Conservation (phyloP, 352 stramenopile genomes). For the Globisporangium echinulatum region DNA sequence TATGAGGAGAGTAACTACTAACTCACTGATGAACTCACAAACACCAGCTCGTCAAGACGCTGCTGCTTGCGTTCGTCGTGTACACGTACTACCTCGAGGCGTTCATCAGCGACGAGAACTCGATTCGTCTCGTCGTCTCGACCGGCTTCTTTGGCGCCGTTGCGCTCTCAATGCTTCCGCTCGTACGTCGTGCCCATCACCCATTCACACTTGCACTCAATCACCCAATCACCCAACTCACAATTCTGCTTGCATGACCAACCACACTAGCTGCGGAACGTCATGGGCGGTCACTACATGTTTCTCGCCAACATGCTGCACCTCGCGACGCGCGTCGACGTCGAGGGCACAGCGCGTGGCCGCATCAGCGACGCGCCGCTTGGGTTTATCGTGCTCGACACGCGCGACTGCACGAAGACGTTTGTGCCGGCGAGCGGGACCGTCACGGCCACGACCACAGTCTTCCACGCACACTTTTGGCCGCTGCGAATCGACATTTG, state of each 20-base stretch:
- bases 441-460: constrained; percentile 39
- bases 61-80: constrained; percentile 61
- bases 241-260: background rate
- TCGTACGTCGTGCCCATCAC: constrained; percentile 26
- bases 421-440: constrained; percentile 60
- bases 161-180: constrained; percentile 40
- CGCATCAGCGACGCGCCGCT: constrained; percentile 51
- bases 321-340: constrained; percentile 36
- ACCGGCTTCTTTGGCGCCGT: constrained; percentile 69
- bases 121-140: constrained; percentile 47
- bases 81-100: constrained; percentile 70
- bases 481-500: constrained; percentile 45
- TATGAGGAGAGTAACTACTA: too few relatives aligned
- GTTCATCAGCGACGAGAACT: constrained; percentile 43
- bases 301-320: constrained; percentile 71
- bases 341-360: constrained; percentile 37
- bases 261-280: constrained; percentile 41
- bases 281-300: constrained; percentile 72
- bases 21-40: background rate
- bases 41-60: constrained; percentile 47
- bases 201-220: constrained; percentile 1
- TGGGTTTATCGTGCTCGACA: constrained; percentile 60
- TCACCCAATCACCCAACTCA: background rate
- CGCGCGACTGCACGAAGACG: constrained; percentile 46
- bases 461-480: constrained; percentile 49